Conservation (phyloP, 116 monocot species). For the Iris pallida region DNA sequence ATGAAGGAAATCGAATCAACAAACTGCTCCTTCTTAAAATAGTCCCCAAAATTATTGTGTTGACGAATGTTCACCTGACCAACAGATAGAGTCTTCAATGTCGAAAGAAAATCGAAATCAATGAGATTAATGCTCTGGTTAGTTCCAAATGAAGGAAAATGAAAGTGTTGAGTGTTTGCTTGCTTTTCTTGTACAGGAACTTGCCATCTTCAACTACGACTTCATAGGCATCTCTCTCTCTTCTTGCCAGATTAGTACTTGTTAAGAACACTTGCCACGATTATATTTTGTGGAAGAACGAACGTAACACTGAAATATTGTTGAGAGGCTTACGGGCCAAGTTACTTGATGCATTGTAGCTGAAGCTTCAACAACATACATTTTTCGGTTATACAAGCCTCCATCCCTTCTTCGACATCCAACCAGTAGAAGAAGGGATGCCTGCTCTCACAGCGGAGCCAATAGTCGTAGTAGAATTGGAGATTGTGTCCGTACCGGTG, state of each 20-base stretch:
- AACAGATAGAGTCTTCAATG: too few relatives aligned
- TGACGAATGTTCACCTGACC: too few relatives aligned
- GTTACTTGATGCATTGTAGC: slow-evolving; percentile 77
- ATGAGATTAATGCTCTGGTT: too few relatives aligned
- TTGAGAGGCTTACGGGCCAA: slow-evolving; percentile 46
- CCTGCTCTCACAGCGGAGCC: slow-evolving; percentile 77
- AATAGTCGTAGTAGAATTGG: slow-evolving; percentile 69
- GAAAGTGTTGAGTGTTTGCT: slow-evolving; percentile 55
- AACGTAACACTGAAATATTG: neutral
- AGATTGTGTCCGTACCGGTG: slow-evolving; percentile 97
- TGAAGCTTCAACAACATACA: slow-evolving; percentile 62
- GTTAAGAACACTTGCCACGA: neutral
- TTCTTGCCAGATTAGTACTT: slow-evolving; percentile 35
- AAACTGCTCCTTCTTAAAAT: too few relatives aligned
- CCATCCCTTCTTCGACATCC: slow-evolving; percentile 77
- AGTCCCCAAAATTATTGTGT: too few relatives aligned
- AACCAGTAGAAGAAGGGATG: slow-evolving; percentile 96
- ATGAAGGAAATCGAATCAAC: too few relatives aligned
- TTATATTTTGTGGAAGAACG: neutral
- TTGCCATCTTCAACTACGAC: slow-evolving; percentile 68
- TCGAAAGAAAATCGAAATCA: too few relatives aligned
- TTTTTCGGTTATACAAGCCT: slow-evolving; percentile 41
- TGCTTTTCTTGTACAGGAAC: slow-evolving; percentile 45
- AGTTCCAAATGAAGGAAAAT: too few relatives aligned
- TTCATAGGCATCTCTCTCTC: slow-evolving; percentile 78